phyloP scores from a whole-genome alignment of 768 basidiomycete genomes.

The Mycena polygramma region DNA sequence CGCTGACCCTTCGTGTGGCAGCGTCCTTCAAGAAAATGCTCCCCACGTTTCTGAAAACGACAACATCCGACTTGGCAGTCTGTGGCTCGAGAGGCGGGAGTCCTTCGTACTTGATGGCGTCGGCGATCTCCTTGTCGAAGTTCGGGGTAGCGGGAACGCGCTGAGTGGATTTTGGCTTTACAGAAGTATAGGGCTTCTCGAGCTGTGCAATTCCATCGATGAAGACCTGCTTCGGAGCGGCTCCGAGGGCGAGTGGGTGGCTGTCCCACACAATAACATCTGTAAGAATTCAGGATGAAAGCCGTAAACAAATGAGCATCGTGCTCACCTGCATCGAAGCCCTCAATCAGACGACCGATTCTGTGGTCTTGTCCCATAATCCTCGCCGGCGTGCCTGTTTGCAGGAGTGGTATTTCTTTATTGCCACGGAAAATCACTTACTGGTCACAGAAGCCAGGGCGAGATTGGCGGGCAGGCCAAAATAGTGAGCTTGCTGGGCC shows the following conservation, averaged over 20 bases:
- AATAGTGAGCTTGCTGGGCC: conserved; percentile 77
- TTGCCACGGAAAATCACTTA: conserved; percentile 68
- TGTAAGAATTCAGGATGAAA: background rate
- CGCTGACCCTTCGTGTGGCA: background rate
- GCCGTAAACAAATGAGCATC: background rate
- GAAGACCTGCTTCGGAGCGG: conserved; percentile 85
- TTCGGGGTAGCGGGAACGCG: conserved; percentile 65
- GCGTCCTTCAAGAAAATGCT: conserved; percentile 26
- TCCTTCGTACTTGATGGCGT: conserved; percentile 73
- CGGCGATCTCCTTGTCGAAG: conserved; percentile 71
- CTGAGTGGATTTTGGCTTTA: conserved; percentile 66
- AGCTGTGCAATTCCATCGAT: conserved; percentile 86
- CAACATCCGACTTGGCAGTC: conserved; percentile 6
- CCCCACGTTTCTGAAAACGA: conserved; percentile 34
- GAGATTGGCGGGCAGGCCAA: conserved; percentile 68
- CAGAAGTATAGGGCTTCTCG: conserved; percentile 48
- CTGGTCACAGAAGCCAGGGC: conserved; percentile 76
- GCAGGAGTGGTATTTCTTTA: conserved; percentile 60
- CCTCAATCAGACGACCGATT: conserved; percentile 45
- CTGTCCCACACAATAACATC: conserved; percentile 78
- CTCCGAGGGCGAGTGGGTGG: conserved; percentile 82
- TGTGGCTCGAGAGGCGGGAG: conserved; percentile 65
- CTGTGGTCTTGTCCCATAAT: conserved; percentile 4
- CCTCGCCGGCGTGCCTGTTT: conserved; percentile 46
- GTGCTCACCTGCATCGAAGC: conserved; percentile 74